Base-by-base conservation (phyloP, 345 rosid genomes). In the Clausena lansium region DNA sequence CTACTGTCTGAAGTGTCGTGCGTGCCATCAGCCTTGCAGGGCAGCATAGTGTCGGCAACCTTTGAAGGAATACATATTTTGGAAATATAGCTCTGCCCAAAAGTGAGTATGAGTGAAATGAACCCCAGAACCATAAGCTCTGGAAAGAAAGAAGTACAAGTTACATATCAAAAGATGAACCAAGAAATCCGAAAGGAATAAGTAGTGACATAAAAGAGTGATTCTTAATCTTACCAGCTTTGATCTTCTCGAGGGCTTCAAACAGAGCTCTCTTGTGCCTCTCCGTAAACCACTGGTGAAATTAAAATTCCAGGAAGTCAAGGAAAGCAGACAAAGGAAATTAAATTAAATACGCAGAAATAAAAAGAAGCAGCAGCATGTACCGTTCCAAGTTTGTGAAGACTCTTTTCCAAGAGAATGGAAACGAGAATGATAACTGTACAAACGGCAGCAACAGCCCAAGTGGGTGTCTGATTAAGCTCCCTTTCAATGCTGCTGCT, bases 71-170 rank as follows among this genome's bases (percentile, higher is more conserved):
- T 75, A 84, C 99, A 96, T 64, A 96, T 94, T 73, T 32, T 66
- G 30, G 83, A 55, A 69, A 96, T 85, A 86, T 84, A 88, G 50
- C 27, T 83, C 87, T 89, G 93, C 17, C 93, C 86, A 78, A 96
- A 94, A 66, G 94, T 91, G 71, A 94, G 86, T 71, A 96, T 90
- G 78, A 96, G 83, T 6, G 99, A 96, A 81, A 96, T 91, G 87
- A 96, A 96, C 39, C 98, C 99, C 62, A 94, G 83, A 86, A 96
- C 78, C 98, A 94, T 96, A 84, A 96, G 81, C 85, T 94, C 99
- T 96, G 91, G 89, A 91, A 91, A 28, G 41, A 79, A 57, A 14
- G 50, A 45, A 45, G 11, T 45, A 45, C 15, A 13, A 11, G 50
- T n/a, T 30, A 78, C 38, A 52, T 19, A 81, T n/a, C 22, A 69